Evolutionary conservation across 805 yeast genomes (phyloP), one percentile per base, ranked within the genome.

Genomic region (Saccharomycopsis selenospora): DNA sequence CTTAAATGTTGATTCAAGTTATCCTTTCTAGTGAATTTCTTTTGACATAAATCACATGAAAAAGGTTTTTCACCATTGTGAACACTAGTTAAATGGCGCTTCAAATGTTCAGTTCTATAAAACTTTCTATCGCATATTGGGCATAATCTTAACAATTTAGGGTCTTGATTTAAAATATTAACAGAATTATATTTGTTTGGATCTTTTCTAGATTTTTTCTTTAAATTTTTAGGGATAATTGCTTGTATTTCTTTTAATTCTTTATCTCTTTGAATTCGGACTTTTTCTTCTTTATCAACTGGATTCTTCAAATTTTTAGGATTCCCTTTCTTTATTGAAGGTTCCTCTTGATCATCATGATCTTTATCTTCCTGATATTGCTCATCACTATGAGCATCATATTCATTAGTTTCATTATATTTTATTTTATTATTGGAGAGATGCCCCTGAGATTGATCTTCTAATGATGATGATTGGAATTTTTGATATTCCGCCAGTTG

Each of bases 341-440:
- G n/a, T n/a, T 44, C 49, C 18, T 27, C 42, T 10, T 29, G 47
- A 13, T 45, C 50, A 22, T 49, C 54, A 14, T 42, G 49, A 7
- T 33, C 42, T 23, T 27, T 28, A 10, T 44, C 43, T 28, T 29
- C 54, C 17, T 43, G 40, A 11, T 48, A 42, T 33, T 48, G 50
- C n/a, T 52, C 54, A n/a, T 7, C 25, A 27, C 46, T 52, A 25
- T 53, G 57, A 22, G 42, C 57, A 14, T 29, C 42, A 36, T 51
- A 54, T 18, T 45, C 51, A 28, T 56, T 57, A 40, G 7, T 8
- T 56, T 59, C 45, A 52, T 54, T 46, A 36, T 28, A 8, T 47
- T 38, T 36, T 53, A 56, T 33, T 45, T 51, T 17, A 45, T 50
- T 6, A n/a, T n/a, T n/a, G n/a, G n/a, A n/a, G n/a, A n/a, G n/a